Percentiles rank a stretch among this genome's conserved stretches.
These are phyloP conservation scores for Hyphodiscus hymeniophilus DNA, from an alignment of 495 filamentous ascomycete species.

Conservation along the genomic window DNA sequence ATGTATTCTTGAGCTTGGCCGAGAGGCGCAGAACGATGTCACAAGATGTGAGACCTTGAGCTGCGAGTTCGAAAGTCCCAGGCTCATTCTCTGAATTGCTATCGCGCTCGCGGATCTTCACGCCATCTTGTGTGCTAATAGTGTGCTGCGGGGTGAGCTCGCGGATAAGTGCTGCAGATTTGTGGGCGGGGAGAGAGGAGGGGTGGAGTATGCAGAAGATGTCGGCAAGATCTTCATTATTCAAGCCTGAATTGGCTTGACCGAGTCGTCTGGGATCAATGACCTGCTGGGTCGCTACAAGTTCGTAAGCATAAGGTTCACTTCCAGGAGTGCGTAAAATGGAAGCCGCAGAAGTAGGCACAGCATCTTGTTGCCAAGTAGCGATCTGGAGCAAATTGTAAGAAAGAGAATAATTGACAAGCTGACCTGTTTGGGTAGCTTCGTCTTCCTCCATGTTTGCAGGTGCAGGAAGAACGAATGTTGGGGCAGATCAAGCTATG, in stretches of 20 bases:
- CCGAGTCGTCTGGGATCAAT: slow-evolving; percentile 73
- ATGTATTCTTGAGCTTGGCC: slow-evolving; percentile 53
- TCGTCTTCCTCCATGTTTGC: background rate
- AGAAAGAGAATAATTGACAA: background rate
- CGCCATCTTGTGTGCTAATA: slow-evolving; percentile 26
- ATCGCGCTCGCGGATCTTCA: slow-evolving; percentile 25
- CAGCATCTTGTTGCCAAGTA: background rate
- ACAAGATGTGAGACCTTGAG: slow-evolving; percentile 36
- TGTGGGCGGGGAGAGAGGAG: slow-evolving; percentile 58
- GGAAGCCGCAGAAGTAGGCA: background rate
- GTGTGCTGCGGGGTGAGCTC: slow-evolving; percentile 49
- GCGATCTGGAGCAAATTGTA: background rate
- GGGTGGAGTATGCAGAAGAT: slow-evolving; percentile 87
- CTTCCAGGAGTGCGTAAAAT: slow-evolving; percentile 3
- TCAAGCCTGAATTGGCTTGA: slow-evolving; percentile 60
- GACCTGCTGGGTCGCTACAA: slow-evolving; percentile 64
- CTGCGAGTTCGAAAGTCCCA: slow-evolving; percentile 40
- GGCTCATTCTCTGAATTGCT: slow-evolving; percentile 38
- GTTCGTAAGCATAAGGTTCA: background rate
- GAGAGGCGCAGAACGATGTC: slow-evolving; percentile 80
- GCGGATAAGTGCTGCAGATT: slow-evolving; percentile 52
- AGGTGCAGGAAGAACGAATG: background rate
- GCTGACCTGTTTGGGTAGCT: background rate
- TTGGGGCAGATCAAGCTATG: background rate
- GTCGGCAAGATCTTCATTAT: slow-evolving; percentile 72